phyloP scores from a whole-genome alignment of 2,329 filamentous ascomycete genomes.

The Podosphaera aphanis region DNA sequence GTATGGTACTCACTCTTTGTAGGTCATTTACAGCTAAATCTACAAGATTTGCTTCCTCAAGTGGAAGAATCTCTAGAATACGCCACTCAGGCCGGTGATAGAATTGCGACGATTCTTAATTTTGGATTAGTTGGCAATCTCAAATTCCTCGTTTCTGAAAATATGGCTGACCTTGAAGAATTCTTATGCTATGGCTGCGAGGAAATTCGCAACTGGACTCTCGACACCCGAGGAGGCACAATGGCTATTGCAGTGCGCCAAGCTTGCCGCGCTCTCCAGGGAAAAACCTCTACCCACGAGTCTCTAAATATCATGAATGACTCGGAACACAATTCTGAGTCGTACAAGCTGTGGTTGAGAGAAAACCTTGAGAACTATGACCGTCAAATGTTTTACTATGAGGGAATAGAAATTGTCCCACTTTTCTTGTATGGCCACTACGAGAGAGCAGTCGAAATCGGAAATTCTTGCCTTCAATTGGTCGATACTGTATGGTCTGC shows the following conservation, averaged over 20 bases:
- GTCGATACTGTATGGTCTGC: slow-evolving; percentile 32
- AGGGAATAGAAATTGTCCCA: slow-evolving; percentile 38
- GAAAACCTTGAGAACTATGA: slow-evolving; percentile 30
- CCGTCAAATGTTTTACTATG: slow-evolving; percentile 42
- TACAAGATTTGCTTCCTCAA: slow-evolving; percentile 31
- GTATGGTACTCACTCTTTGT: slow-evolving; percentile 48
- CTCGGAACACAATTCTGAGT: slow-evolving; percentile 33
- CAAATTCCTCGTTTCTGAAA: slow-evolving; percentile 46
- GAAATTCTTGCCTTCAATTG: slow-evolving; percentile 24
- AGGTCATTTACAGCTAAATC: slow-evolving; percentile 42
- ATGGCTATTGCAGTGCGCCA: slow-evolving; percentile 44
- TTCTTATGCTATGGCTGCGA: slow-evolving; percentile 48
- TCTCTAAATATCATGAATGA: slow-evolving; percentile 37
- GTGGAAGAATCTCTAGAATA: slow-evolving; percentile 45
- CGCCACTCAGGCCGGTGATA: slow-evolving; percentile 42
- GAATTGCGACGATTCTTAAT: slow-evolving; percentile 47
- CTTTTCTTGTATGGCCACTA: slow-evolving; percentile 41
- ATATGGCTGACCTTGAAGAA: slow-evolving; percentile 43
- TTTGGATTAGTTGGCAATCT: slow-evolving; percentile 43
- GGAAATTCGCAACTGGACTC: slow-evolving; percentile 48
- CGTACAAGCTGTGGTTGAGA: slow-evolving; percentile 35
- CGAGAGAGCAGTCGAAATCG: slow-evolving; percentile 31
- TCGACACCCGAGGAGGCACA: slow-evolving; percentile 47
- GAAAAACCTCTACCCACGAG: slow-evolving; percentile 35
- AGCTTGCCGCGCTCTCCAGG: slow-evolving; percentile 44